Conservation (phyloP, 495 filamentous ascomycete species). For the Entonaema liquescens region DNA sequence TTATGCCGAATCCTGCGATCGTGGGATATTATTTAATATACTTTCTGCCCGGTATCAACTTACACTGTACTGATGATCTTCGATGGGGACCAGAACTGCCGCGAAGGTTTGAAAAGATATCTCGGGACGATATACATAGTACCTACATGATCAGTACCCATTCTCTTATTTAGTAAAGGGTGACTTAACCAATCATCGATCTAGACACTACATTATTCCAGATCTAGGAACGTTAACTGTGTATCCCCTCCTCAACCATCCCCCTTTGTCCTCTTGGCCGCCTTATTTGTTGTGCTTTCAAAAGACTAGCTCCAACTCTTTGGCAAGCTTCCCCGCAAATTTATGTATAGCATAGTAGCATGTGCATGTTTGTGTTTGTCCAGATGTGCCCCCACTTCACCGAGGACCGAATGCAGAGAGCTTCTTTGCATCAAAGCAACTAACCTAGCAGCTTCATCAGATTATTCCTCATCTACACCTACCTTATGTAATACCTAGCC, state of each 20-base stretch:
- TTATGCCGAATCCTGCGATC: slow-evolving; percentile 32
- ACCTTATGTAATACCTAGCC: background rate
- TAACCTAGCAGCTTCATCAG: too few relatives aligned
- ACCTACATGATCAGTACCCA: slow-evolving; percentile 21
- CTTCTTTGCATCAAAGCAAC: background rate
- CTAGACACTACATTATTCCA: slow-evolving; percentile 25
- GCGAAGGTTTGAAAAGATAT: slow-evolving; percentile 26
- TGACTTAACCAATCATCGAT: slow-evolving; percentile 25
- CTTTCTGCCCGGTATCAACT: slow-evolving; percentile 18
- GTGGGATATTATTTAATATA: slow-evolving; percentile 37
- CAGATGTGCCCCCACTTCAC: slow-evolving; percentile 37
- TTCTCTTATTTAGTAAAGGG: slow-evolving; percentile 29
- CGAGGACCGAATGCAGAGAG: slow-evolving; percentile 37
- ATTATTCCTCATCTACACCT: background rate
- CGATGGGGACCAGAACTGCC: slow-evolving; percentile 38
- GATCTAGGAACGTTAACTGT: slow-evolving; percentile 25
- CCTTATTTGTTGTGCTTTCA: slow-evolving; percentile 14
- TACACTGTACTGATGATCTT: slow-evolving; percentile 28
- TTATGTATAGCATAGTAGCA: background rate
- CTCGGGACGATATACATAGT: slow-evolving; percentile 30
- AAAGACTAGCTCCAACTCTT: slow-evolving; percentile 28
- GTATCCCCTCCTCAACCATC: slow-evolving; percentile 22
- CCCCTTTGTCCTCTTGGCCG: slow-evolving; percentile 26
- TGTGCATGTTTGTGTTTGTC: slow-evolving; percentile 1
- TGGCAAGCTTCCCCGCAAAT: slow-evolving; percentile 41